Conservation (phyloP, 768 basidiomycete genomes). For the Sistotremastrum suecicum region DNA sequence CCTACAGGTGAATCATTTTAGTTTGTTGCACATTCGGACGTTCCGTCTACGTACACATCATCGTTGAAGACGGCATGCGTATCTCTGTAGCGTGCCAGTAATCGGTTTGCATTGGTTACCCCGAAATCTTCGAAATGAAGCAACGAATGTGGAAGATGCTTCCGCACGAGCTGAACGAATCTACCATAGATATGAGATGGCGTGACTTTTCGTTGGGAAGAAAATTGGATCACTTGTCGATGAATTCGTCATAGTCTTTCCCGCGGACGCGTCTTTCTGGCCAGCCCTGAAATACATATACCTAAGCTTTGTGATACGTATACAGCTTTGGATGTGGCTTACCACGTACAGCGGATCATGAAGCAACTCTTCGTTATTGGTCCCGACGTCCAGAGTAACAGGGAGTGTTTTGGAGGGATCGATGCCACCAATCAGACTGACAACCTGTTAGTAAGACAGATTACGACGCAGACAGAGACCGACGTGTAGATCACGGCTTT, state of each 20-base stretch:
- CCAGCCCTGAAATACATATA: slow-evolving; percentile 43
- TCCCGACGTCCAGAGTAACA: slow-evolving; percentile 65
- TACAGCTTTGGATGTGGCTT: slow-evolving; percentile 12
- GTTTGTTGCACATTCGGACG: background rate
- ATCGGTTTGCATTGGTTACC: slow-evolving; percentile 54
- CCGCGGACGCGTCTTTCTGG: slow-evolving; percentile 55
- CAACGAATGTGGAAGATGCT: slow-evolving; percentile 49
- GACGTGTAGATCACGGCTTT: slow-evolving; percentile 72
- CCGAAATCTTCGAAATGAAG: slow-evolving; percentile 85
- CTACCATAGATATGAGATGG: slow-evolving; percentile 17
- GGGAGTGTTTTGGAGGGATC: slow-evolving; percentile 43
- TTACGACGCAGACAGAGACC: slow-evolving; percentile 7
- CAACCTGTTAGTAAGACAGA: background rate
- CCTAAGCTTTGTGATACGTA: background rate
- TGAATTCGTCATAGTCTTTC: slow-evolving; percentile 59
- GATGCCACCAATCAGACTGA: slow-evolving; percentile 49
- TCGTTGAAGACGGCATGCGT: slow-evolving; percentile 73
- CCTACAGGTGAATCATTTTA: slow-evolving; percentile 18
- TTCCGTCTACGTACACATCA: slow-evolving; percentile 44
- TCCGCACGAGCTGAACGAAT: slow-evolving; percentile 65
- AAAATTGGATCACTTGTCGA: slow-evolving; percentile 41
- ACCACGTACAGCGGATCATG: slow-evolving; percentile 56
- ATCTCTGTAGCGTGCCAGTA: slow-evolving; percentile 48
- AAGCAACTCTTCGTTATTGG: slow-evolving; percentile 50
- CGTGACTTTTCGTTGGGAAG: background rate